A percentile compares a stretch with the other conserved stretches of the same genome.
Evolutionary conservation across 108 stramenopile species (phyloP).

Genomic region (Licmophora abbreviata): DNA sequence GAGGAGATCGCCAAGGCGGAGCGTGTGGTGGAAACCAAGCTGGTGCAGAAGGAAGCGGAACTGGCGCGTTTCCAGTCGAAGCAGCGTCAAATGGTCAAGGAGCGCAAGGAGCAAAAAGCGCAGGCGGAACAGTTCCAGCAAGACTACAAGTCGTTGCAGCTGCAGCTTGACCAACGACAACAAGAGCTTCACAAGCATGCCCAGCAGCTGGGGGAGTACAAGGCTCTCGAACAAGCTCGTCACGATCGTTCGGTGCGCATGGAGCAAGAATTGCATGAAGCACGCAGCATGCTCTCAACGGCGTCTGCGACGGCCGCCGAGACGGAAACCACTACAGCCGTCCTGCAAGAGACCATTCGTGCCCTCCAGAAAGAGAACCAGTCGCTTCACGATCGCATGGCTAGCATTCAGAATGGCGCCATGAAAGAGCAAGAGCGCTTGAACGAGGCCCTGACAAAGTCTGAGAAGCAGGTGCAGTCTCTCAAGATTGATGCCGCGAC

Average conservation of each 20-base stretch:
- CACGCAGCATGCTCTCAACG: constrained; percentile 31
- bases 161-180: constrained; percentile 1
- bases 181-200: constrained; percentile 26
- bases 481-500: constrained; percentile 45
- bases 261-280: constrained; percentile 37
- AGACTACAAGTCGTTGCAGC: constrained; percentile 14
- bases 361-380: constrained; percentile 44
- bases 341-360: constrained; percentile 38
- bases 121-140: constrained; percentile 17
- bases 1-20: constrained; percentile 36
- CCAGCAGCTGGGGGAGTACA: constrained; percentile 29
- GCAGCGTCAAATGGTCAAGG: constrained; percentile 20
- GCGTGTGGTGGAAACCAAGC: constrained; percentile 28
- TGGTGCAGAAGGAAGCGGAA: constrained; percentile 45
- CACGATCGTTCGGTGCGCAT: constrained; percentile 27
- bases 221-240: constrained; percentile 39
- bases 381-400: constrained; percentile 39
- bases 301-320: constrained; percentile 43
- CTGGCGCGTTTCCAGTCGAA: constrained; percentile 25
- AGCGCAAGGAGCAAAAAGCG: constrained; percentile 21
- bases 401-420: constrained; percentile 10
- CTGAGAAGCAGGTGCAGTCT: constrained; percentile 41
- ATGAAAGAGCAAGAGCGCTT: constrained; percentile 30
- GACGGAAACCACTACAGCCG: constrained; percentile 40
- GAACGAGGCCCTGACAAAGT: constrained; percentile 27